Percentiles rank a stretch among this genome's conserved stretches.
Evolutionary conservation across 139 green algal genomes (phyloP).

Genomic region (Trebouxia sp.): DNA sequence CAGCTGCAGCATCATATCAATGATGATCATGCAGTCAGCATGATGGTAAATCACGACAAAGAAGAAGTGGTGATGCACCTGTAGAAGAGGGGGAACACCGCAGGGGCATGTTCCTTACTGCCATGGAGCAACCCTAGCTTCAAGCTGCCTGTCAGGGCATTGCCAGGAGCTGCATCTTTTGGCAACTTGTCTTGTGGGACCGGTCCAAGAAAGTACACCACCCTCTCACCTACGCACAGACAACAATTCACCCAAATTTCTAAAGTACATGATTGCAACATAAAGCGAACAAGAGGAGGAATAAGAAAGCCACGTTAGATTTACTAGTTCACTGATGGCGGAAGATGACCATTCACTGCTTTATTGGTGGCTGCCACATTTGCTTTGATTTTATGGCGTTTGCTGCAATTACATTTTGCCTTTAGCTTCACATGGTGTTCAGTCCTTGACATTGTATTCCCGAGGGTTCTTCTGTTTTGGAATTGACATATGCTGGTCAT

Average conservation of each 20-base stretch:
- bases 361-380: no score
- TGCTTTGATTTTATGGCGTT: no score
- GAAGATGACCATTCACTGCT: no score
- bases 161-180: slow-evolving; percentile 77
- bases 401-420: no score
- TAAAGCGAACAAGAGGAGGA: no score
- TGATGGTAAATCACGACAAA: background rate
- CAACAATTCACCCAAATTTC: background rate
- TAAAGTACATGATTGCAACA: no score
- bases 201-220: slow-evolving; percentile 67
- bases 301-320: no score
- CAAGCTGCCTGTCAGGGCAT: slow-evolving; percentile 57
- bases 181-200: slow-evolving; percentile 79
- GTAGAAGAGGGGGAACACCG: background rate
- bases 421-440: no score
- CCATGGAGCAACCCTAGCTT: slow-evolving; percentile 45
- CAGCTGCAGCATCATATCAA: background rate
- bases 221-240: slow-evolving; percentile 38
- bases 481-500: no score
- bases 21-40: background rate
- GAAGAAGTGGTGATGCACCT: background rate
- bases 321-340: no score
- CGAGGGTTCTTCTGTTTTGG: no score
- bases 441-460: no score
- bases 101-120: slow-evolving; percentile 31